Percentiles rank a stretch among this genome's conserved stretches.
phyloP scores from a whole-genome alignment of 768 basidiomycete species.

The Suillus ampliporus region DNA sequence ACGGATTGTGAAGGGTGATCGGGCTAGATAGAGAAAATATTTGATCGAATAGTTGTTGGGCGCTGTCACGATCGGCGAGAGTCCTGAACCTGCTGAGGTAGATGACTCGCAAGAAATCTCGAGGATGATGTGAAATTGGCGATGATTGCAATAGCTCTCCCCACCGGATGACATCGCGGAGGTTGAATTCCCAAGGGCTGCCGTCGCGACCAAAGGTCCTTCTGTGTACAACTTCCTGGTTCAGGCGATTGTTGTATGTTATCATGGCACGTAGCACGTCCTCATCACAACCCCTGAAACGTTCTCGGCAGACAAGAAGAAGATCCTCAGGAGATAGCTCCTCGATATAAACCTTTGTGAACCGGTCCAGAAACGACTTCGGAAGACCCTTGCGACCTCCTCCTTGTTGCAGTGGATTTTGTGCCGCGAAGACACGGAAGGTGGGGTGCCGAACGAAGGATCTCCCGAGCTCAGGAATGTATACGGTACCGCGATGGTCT shows the following conservation, averaged over 20 bases:
- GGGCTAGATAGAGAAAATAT: slow-evolving; percentile 46
- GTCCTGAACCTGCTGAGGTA: slow-evolving; percentile 91
- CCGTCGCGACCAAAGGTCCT: slow-evolving; percentile 79
- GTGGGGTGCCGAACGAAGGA: slow-evolving; percentile 87
- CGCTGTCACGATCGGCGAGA: slow-evolving; percentile 61
- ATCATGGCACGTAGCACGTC: slow-evolving; percentile 76
- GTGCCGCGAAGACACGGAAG: slow-evolving; percentile 98
- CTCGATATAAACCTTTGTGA: slow-evolving; percentile 96
- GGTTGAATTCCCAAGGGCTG: slow-evolving; percentile 97
- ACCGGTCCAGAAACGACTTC: slow-evolving; percentile 96
- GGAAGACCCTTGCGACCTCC: slow-evolving; percentile 97
- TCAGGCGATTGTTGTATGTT: slow-evolving; percentile 73
- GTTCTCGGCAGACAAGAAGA: slow-evolving; percentile 72
- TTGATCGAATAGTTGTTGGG: slow-evolving; percentile 57
- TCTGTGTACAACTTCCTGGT: slow-evolving; percentile 65
- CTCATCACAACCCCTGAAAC: slow-evolving; percentile 67
- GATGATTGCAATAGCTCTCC: slow-evolving; percentile 55
- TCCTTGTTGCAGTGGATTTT: slow-evolving; percentile 95
- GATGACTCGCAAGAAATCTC: slow-evolving; percentile 67
- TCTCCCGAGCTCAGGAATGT: slow-evolving; percentile 91
- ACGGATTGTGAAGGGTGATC: slow-evolving; percentile 46
- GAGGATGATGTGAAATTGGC: slow-evolving; percentile 50
- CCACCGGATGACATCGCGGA: slow-evolving; percentile 95
- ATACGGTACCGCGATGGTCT: slow-evolving; percentile 94
- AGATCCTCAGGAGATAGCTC: slow-evolving; percentile 83